phyloP scores from a whole-genome alignment of 768 basidiomycete genomes.

The Suillus plorans region DNA sequence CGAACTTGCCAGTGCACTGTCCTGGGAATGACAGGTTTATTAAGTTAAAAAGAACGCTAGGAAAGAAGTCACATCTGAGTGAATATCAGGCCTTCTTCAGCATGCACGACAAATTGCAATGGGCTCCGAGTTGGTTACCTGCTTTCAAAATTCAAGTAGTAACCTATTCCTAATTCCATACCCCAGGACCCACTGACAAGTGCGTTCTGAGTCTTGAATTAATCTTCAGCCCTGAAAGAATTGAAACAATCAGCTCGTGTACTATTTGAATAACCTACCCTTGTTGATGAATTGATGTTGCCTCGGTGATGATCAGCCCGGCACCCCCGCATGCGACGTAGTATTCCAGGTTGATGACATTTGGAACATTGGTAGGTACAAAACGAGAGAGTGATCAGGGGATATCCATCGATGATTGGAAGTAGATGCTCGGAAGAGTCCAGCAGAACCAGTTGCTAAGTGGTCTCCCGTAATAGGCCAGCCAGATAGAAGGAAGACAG shows the following conservation, averaged over 20 bases:
- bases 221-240: slow-evolving; percentile 37
- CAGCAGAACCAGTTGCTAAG: not conserved
- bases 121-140: slow-evolving; percentile 32
- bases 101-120: slow-evolving; percentile 37
- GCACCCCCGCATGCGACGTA: slow-evolving; percentile 28
- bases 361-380: slow-evolving; percentile 32
- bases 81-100: slow-evolving; percentile 31
- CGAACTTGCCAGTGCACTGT: too few relatives aligned
- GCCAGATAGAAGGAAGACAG: not conserved
- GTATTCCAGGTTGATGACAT: too few relatives aligned
- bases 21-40: too few relatives aligned
- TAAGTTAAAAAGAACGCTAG: not conserved
- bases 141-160: slow-evolving; percentile 39
- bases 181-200: slow-evolving; percentile 33
- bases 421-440: not conserved
- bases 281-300: slow-evolving; percentile 39
- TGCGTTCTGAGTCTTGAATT: slow-evolving; percentile 35
- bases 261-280: slow-evolving; percentile 28
- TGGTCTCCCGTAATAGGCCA: not conserved
- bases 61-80: slow-evolving; percentile 33
- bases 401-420: slow-evolving; percentile 7
- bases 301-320: slow-evolving; percentile 42
- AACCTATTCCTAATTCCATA: slow-evolving; percentile 46
- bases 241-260: not conserved
- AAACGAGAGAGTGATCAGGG: too few relatives aligned